phyloP scores from a whole-genome alignment of 2,329 filamentous ascomycete species.

The Colletotrichum navitas region DNA sequence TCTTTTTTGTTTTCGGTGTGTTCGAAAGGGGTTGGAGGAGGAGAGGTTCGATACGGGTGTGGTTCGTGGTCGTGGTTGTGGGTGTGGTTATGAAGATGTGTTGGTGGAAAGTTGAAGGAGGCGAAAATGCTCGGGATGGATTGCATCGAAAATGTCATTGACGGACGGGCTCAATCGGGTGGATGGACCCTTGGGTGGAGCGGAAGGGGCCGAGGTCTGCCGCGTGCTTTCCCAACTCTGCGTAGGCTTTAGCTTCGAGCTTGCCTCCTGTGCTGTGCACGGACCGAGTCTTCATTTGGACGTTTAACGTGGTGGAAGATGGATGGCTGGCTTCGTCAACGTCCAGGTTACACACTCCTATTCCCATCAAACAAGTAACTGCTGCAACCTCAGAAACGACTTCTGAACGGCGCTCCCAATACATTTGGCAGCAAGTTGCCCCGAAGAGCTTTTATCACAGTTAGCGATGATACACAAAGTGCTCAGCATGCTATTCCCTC shows the following conservation, averaged over 20 bases:
- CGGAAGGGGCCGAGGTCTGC: conserved; percentile 9
- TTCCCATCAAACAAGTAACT: too few relatives aligned
- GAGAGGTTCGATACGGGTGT: background rate
- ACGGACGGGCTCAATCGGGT: conserved; percentile 11
- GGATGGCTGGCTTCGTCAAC: too few relatives aligned
- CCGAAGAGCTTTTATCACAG: too few relatives aligned
- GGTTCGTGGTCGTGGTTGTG: background rate
- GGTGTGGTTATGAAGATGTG: background rate
- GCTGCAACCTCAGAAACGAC: too few relatives aligned
- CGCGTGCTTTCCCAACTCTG: background rate
- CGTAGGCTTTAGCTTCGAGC: background rate
- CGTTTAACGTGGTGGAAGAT: too few relatives aligned
- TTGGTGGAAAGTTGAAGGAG: conserved; percentile 4
- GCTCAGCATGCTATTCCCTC: too few relatives aligned
- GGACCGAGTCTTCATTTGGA: background rate
- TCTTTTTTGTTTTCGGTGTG: background rate
- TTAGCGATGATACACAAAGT: too few relatives aligned
- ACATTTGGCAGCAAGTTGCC: background rate
- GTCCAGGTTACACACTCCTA: too few relatives aligned
- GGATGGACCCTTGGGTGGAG: conserved; percentile 1
- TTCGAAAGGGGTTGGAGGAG: background rate
- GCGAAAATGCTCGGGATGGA: conserved; percentile 15
- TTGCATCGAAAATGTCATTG: conserved; percentile 28
- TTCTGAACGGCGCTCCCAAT: background rate
- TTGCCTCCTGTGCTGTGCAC: background rate